Evolutionary conservation across 768 basidiomycete genomes (phyloP), one percentile per base, ranked within the genome.

Genomic region (Leccinum subgranulosum): DNA sequence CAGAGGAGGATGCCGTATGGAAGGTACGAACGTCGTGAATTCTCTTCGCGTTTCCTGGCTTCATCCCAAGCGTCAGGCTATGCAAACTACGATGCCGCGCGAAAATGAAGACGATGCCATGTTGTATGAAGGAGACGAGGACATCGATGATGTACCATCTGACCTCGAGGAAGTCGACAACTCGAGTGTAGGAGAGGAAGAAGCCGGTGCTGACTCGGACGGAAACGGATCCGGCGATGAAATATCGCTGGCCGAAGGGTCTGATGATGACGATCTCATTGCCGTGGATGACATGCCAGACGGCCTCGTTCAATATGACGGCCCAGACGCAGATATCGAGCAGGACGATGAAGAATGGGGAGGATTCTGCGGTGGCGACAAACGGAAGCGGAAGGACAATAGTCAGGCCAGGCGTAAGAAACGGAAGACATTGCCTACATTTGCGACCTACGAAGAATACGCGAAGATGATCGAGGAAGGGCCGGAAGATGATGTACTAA

Each of bases 361-460:
- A 64, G 41, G 76, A 66, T 25, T 81, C 66, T 11, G 76, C 74
- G 39, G 80, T 73, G 14, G 81, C 78, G 55, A 84, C 80, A 60
- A 89, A 84, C 84, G 80, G 77, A 52, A 71, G 68, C 60, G 75
- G 74, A 61, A 84, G 81, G 68, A 58, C 41, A 19, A 50, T 21
- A 41, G 21, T 27, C 54, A 76, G 82, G 58, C 84, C 82, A 66
- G 66, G 74, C 49, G 85, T 73, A 91, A 91, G 77, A 92, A 86
- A 74, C 66, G 82, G 67, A 78, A 77, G 56, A 79, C 82, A 10
- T 67, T 92, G 61, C 89, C 90, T 5, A 92, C 87, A 34, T 94
- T 94, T 67, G 92, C 91, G 11, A 90, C 84, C 66, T 92, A 92
- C 64, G 92, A 94, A 57, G 91, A 92, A 56, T 94, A 92, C 63